Conservation (phyloP, 2,329 filamentous ascomycete genomes). For the Phialophora macrospora region DNA sequence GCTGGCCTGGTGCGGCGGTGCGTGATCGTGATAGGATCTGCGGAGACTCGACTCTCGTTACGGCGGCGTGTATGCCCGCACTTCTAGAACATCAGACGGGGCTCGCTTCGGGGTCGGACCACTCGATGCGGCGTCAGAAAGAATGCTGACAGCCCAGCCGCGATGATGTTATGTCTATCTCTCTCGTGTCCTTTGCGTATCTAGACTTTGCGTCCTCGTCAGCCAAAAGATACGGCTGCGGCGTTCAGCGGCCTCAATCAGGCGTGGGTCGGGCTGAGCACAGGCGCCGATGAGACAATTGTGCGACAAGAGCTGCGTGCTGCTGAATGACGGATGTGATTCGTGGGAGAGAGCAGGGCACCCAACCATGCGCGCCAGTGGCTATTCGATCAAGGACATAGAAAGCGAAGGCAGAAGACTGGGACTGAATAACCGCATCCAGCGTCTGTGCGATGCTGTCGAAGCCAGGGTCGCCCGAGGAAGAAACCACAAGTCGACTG, state of each 20-base stretch:
- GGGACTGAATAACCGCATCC: neutral
- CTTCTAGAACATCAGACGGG: constrained; percentile 12
- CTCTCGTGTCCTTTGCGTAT: constrained; percentile 1
- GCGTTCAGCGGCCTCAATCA: constrained; percentile 13
- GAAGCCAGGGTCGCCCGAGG: neutral
- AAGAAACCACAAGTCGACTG: neutral
- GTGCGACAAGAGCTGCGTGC: constrained; percentile 31
- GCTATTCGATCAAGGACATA: constrained; percentile 24
- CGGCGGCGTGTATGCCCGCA: constrained; percentile 14
- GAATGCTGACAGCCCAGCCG: constrained; percentile 13
- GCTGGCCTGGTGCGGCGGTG: constrained; percentile 21
- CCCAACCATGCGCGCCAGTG: constrained; percentile 30
- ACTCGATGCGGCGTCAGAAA: constrained; percentile 13
- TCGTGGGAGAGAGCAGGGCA: constrained; percentile 26
- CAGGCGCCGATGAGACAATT: constrained; percentile 10
- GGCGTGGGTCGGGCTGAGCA: constrained; percentile 5
- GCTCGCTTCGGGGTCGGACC: constrained; percentile 15
- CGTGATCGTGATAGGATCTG: constrained; percentile 20
- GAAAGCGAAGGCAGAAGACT: constrained; percentile 5
- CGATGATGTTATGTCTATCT: constrained; percentile 13
- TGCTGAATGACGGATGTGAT: constrained; percentile 27
- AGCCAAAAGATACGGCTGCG: constrained; percentile 15
- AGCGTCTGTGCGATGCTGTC: constrained; percentile 1
- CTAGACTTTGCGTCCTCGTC: constrained; percentile 2
- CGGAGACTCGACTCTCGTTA: constrained; percentile 5